A percentile compares a stretch with the other conserved stretches of the same genome.
These are phyloP conservation scores for Tympanopsis confertula DNA, from an alignment of 2,329 filamentous ascomycete species.

Conservation along the genomic window DNA sequence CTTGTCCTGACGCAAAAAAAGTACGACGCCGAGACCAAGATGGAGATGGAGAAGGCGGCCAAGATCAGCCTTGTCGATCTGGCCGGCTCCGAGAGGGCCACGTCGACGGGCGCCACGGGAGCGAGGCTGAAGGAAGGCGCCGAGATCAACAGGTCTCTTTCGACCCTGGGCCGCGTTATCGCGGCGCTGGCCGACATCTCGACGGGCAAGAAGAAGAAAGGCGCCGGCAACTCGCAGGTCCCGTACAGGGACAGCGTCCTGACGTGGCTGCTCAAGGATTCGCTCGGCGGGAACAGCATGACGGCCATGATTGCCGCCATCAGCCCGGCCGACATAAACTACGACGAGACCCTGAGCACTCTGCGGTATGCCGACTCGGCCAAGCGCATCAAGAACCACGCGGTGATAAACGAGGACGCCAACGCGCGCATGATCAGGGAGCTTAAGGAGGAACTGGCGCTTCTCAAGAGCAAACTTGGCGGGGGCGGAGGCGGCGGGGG, in stretches of 20 bases:
- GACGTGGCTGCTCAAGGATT: conserved; percentile 95
- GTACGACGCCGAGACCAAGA: conserved; percentile 80
- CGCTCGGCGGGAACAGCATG: conserved; percentile 94
- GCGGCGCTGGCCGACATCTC: conserved; percentile 86
- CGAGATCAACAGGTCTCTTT: conserved; percentile 94
- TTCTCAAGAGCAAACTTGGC: conserved; percentile 76
- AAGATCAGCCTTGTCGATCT: conserved; percentile 97
- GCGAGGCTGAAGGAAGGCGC: conserved; percentile 92
- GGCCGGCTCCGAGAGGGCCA: conserved; percentile 91
- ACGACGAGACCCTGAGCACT: conserved; percentile 92
- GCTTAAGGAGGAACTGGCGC: conserved; percentile 82
- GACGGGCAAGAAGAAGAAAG: conserved; percentile 71
- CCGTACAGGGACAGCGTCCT: conserved; percentile 94
- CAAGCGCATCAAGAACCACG: conserved; percentile 99
- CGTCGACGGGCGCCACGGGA: conserved; percentile 90
- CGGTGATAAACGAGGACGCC: conserved; percentile 95
- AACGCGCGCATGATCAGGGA: conserved; percentile 98
- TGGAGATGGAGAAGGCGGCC: conserved; percentile 95
- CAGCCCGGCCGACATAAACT: conserved; percentile 96
- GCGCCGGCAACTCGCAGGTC: conserved; percentile 59
- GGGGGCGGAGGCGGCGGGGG: conserved; percentile 33
- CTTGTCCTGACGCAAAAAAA: conserved; percentile 90
- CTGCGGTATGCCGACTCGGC: conserved; percentile 93
- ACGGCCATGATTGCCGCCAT: conserved; percentile 99
- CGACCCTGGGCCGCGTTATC: conserved; percentile 93